Evolutionary conservation across 345 rosid species (phyloP).

Genomic region (Diplotaxis tenuifolia): DNA sequence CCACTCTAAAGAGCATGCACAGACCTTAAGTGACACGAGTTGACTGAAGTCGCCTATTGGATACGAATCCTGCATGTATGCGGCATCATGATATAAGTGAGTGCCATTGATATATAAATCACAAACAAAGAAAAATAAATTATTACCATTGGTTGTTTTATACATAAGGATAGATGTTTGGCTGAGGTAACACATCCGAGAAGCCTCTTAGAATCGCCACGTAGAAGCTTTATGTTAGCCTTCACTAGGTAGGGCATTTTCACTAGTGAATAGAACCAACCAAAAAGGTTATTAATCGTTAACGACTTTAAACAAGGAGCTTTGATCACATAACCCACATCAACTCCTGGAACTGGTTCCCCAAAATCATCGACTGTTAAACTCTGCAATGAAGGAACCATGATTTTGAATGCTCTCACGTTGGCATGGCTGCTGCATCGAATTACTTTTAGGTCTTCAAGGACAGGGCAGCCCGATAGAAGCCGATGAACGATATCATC

Average conservation of each 20-base stretch:
- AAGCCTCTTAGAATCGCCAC: neutral
- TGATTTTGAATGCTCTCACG: neutral
- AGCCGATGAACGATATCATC: neutral
- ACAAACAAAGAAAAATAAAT: neutral
- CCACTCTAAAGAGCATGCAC: neutral
- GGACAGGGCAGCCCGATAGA: neutral
- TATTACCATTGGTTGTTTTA: neutral
- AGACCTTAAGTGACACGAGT: constrained; percentile 5
- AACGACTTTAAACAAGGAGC: constrained; percentile 12
- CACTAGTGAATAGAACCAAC: neutral
- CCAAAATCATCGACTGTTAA: neutral
- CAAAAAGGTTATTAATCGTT: neutral
- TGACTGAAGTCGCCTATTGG: neutral
- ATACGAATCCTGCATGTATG: neutral
- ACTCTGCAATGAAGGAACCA: neutral
- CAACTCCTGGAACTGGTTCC: neutral
- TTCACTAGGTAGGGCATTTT: neutral
- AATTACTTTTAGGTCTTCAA: neutral
- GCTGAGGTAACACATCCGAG: neutral
- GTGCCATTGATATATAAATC: neutral
- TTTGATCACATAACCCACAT: neutral
- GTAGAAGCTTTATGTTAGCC: neutral
- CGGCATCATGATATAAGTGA: neutral
- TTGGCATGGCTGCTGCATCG: neutral
- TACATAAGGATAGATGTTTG: neutral